These are phyloP conservation scores for Tribonema minus DNA, from an alignment of 108 stramenopile genomes.

Conservation along the genomic window DNA sequence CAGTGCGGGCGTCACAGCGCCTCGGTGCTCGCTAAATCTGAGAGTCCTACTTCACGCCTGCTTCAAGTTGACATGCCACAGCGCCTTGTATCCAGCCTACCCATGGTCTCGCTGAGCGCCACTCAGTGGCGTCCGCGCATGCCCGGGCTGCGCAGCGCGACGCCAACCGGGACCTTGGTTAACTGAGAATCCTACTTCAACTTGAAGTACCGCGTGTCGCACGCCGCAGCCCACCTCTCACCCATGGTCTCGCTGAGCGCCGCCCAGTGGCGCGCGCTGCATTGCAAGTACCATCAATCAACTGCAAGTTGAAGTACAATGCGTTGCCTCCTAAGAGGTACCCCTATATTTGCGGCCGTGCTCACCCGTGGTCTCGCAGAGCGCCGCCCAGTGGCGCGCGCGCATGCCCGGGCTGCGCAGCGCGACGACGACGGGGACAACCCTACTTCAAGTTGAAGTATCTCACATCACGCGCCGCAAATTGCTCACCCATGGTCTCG, in stretches of 20 bases:
- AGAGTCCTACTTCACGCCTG: too few species aligned
- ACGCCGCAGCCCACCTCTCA: not conserved
- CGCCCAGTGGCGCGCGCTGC: conserved; percentile 64
- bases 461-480: not conserved
- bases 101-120: conserved; percentile 40
- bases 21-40: too few species aligned
- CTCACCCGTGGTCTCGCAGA: conserved; percentile 25
- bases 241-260: conserved; percentile 35
- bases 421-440: conserved; percentile 54
- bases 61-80: too few species aligned
- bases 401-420: conserved; percentile 63
- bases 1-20: too few species aligned
- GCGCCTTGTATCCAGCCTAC: too few species aligned
- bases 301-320: too few species aligned
- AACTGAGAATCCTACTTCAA: too few species aligned
- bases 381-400: conserved; percentile 60
- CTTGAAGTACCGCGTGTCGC: too few species aligned
- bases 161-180: conserved; percentile 59
- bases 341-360: too few species aligned
- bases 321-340: not conserved
- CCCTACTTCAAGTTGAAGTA: too few species aligned
- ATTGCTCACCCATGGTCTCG: not conserved
- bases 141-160: conserved; percentile 56
- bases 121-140: conserved; percentile 66
- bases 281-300: too few species aligned